A percentile compares a stretch with the other conserved stretches of the same genome.
Evolutionary conservation across 768 basidiomycete species (phyloP).

Genomic region (Cantharellus anzutake): DNA sequence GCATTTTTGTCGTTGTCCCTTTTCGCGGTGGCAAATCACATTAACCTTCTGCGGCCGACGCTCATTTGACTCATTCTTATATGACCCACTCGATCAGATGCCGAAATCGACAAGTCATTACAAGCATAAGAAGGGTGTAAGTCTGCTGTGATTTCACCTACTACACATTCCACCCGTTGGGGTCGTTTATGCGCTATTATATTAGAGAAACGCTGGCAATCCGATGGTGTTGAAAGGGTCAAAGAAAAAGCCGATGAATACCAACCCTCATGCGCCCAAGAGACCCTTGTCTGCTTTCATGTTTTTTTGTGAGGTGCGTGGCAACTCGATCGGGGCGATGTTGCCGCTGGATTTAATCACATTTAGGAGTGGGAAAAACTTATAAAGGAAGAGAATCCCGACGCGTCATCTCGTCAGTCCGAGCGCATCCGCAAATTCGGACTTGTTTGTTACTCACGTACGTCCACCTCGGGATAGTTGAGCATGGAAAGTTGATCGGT

Average conservation of each 20-base stretch:
- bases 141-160: no score
- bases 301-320: slow-evolving; percentile 53
- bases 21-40: no score
- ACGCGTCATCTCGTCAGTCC: slow-evolving; percentile 64
- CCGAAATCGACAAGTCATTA: no score
- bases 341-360: not conserved
- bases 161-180: no score
- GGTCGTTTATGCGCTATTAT: not conserved
- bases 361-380: slow-evolving; percentile 80
- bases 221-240: not conserved
- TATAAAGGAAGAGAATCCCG: slow-evolving; percentile 91
- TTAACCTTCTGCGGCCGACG: no score
- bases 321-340: not conserved
- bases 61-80: no score
- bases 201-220: not conserved
- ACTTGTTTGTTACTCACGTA: not conserved
- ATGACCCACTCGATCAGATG: no score
- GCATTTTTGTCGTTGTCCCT: no score
- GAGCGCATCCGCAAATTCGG: not conserved
- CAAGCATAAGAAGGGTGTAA: no score
- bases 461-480: slow-evolving; percentile 42
- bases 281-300: slow-evolving; percentile 92
- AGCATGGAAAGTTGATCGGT: slow-evolving; percentile 87
- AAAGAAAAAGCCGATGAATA: slow-evolving; percentile 16
- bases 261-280: slow-evolving; percentile 76